Conservation (phyloP, 768 basidiomycete genomes). For the Lentinus tigrinus region DNA sequence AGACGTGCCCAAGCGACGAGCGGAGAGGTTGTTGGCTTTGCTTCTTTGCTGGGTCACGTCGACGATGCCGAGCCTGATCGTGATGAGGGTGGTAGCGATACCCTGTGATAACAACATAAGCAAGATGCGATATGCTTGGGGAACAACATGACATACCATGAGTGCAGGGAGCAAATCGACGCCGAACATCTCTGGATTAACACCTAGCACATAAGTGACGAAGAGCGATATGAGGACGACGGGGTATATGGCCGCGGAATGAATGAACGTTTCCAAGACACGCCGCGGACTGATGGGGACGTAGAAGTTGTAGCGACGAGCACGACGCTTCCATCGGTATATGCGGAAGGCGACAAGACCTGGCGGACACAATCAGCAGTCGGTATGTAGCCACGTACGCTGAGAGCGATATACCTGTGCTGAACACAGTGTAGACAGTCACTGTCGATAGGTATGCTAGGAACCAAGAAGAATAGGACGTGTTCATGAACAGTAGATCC, state of each 20-base stretch:
- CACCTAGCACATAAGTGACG: neutral
- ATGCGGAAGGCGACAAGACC: neutral
- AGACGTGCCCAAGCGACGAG: too few species aligned
- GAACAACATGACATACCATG: neutral
- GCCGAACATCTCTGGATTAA: neutral
- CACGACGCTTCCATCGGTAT: neutral
- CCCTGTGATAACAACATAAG: neutral
- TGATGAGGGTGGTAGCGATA: neutral
- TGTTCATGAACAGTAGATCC: neutral
- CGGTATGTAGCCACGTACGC: too few species aligned
- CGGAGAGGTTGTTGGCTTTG: neutral
- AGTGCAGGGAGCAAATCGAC: neutral
- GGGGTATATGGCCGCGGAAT: neutral
- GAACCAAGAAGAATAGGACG: neutral
- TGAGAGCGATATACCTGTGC: neutral
- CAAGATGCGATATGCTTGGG: neutral
- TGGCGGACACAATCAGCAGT: neutral
- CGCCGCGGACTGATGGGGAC: neutral
- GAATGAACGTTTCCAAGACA: neutral
- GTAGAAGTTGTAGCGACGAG: neutral
- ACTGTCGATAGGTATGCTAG: neutral
- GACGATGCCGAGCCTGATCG: neutral
- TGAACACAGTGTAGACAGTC: neutral
- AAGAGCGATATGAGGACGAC: neutral
- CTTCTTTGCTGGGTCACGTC: neutral